These are phyloP conservation scores for Botrytis cinerea DNA, from an alignment of 2,329 filamentous ascomycete species.

Conservation along the genomic window DNA sequence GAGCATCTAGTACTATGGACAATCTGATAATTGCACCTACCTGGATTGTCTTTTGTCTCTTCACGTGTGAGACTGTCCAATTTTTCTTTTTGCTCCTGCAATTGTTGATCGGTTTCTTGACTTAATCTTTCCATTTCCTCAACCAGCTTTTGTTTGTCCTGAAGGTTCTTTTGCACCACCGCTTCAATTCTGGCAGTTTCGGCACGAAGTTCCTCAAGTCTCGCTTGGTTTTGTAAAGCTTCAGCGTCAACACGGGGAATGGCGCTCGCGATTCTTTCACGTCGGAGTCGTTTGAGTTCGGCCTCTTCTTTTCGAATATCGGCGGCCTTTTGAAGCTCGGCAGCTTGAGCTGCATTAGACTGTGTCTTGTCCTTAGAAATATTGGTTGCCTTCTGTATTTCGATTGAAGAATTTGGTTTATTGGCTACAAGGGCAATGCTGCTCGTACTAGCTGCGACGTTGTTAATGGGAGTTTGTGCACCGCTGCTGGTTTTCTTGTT, in stretches of 20 bases:
- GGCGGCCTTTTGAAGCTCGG: slow-evolving; percentile 32
- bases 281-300: slow-evolving; percentile 39
- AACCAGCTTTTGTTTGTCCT: slow-evolving; percentile 41
- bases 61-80: slow-evolving; percentile 37
- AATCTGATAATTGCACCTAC: slow-evolving; percentile 30
- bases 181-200: slow-evolving; percentile 41
- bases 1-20: slow-evolving; percentile 15
- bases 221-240: slow-evolving; percentile 37
- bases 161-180: slow-evolving; percentile 37
- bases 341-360: slow-evolving; percentile 34
- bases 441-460: slow-evolving; percentile 24
- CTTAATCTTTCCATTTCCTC: slow-evolving; percentile 42
- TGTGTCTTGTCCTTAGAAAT: slow-evolving; percentile 30
- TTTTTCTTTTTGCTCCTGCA: slow-evolving; percentile 42
- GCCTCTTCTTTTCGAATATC: slow-evolving; percentile 34
- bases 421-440: slow-evolving; percentile 20
- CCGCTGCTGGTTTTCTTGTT: slow-evolving; percentile 37
- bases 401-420: slow-evolving; percentile 35
- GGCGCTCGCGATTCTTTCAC: slow-evolving; percentile 40
- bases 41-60: slow-evolving; percentile 34
- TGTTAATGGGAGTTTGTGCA: slow-evolving; percentile 35
- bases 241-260: slow-evolving; percentile 41
- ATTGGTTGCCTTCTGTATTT: slow-evolving; percentile 36
- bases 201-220: slow-evolving; percentile 38
- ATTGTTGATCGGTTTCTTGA: slow-evolving; percentile 42